Percentiles rank a stretch among this genome's conserved stretches.
Evolutionary conservation across 371 early-diverging fungal genomes (phyloP).

Genomic region (Nematocida displodere): DNA sequence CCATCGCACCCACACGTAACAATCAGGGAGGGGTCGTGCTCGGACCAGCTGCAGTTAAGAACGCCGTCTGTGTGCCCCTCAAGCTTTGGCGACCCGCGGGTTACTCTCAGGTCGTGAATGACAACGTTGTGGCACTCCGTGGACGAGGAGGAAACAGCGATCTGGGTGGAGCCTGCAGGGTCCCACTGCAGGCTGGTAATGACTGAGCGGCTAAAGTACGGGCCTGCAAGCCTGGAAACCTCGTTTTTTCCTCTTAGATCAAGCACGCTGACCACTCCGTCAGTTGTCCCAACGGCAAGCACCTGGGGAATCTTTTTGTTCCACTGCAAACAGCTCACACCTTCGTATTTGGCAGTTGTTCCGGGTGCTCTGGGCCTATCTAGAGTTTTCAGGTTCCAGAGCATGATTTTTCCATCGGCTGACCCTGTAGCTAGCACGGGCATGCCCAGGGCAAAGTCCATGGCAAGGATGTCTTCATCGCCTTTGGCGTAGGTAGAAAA

Average conservation of each 20-base stretch:
- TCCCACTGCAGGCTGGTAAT: constrained; percentile 48
- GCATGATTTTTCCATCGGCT: constrained; percentile 57
- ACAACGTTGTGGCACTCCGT: constrained; percentile 32
- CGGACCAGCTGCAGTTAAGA: constrained; percentile 44
- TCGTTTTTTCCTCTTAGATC: constrained; percentile 63
- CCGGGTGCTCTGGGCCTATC: constrained; percentile 63
- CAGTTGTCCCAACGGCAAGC: constrained; percentile 57
- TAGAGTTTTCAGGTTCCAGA: constrained; percentile 59
- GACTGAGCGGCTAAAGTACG: constrained; percentile 38
- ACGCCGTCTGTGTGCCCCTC: constrained; percentile 52
- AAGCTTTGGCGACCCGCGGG: constrained; percentile 36
- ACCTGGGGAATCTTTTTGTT: constrained; percentile 63
- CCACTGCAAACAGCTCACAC: constrained; percentile 59
- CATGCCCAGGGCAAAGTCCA: constrained; percentile 60
- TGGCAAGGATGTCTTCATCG: constrained; percentile 62
- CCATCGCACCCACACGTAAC: constrained; percentile 49
- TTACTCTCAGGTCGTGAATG: constrained; percentile 44
- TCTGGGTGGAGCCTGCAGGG: constrained; percentile 19
- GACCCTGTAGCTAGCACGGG: constrained; percentile 62
- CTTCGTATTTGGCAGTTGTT: constrained; percentile 40
- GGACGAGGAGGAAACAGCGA: constrained; percentile 43
- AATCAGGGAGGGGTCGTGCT: constrained; percentile 45
- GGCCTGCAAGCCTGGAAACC: constrained; percentile 50
- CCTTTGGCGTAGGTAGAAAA: constrained; percentile 34
- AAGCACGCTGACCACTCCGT: constrained; percentile 59